Evolutionary conservation across 1,284 basidiomycete genomes (phyloP).

Genomic region (Cystobasidium sp.): DNA sequence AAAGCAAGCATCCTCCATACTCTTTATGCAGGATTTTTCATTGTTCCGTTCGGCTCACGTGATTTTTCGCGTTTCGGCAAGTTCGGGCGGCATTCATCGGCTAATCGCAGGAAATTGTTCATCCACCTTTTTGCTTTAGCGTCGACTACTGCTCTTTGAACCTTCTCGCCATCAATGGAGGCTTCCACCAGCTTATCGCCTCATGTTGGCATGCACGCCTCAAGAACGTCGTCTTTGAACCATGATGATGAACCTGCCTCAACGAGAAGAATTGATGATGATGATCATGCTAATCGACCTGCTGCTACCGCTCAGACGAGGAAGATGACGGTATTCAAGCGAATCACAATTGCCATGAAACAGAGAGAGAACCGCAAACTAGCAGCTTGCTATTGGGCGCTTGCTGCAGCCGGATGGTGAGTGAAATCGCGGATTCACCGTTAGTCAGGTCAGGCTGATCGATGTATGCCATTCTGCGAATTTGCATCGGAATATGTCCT

Average conservation of each 20-base stretch:
- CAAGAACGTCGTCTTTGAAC: neutral
- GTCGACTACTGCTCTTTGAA: too few species aligned
- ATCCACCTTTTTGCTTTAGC: too few species aligned
- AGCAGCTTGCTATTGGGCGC: conserved; percentile 25
- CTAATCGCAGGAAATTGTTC: too few species aligned
- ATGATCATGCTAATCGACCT: neutral
- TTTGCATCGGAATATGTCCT: neutral
- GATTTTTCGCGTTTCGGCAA: too few species aligned
- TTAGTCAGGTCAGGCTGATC: neutral
- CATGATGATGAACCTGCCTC: neutral
- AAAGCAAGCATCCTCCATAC: too few species aligned
- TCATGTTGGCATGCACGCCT: conserved; percentile 1
- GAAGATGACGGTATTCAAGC: neutral
- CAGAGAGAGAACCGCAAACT: conserved; percentile 24
- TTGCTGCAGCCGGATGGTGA: conserved; percentile 37
- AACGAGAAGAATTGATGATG: neutral
- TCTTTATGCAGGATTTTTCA: too few species aligned
- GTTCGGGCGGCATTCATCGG: too few species aligned
- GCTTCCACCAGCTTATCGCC: conserved; percentile 1
- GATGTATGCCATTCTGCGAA: too few species aligned
- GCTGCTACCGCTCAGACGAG: neutral
- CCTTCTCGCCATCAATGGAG: conserved; percentile 5
- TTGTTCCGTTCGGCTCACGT: too few species aligned
- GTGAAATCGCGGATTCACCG: neutral
- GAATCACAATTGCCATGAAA: neutral